phyloP scores from a whole-genome alignment of 192 early-diverging fungal species.

The Lunasporangiospora selenospora region DNA sequence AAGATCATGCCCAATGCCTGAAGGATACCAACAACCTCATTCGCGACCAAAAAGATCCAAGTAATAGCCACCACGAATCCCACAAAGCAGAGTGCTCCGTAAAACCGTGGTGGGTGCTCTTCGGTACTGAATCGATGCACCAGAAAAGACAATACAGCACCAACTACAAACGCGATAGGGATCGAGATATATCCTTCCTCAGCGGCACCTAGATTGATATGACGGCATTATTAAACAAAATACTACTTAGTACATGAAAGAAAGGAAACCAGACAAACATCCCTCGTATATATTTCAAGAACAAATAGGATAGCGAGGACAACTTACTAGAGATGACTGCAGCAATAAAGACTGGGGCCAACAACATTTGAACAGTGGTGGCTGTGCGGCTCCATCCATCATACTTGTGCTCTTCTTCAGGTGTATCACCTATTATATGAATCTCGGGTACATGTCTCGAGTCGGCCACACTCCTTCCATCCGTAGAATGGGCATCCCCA shows the following conservation, averaged over 20 bases:
- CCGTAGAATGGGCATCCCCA: conserved; percentile 28
- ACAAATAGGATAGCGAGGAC: neutral
- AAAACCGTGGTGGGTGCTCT: conserved; percentile 49
- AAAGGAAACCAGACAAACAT: no score
- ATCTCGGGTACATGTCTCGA: conserved; percentile 13
- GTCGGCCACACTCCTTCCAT: neutral
- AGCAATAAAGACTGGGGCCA: conserved; percentile 62
- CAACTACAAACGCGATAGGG: conserved; percentile 29
- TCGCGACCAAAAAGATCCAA: conserved; percentile 90
- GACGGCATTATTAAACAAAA: neutral
- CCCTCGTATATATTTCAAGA: neutral
- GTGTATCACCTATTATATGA: conserved; percentile 15
- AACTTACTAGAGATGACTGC: conserved; percentile 44
- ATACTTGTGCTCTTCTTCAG: conserved; percentile 13
- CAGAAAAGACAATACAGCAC: conserved; percentile 18
- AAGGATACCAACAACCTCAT: conserved; percentile 88
- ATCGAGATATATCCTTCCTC: conserved; percentile 28
- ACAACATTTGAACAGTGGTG: conserved; percentile 62
- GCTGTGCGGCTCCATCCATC: conserved; percentile 60
- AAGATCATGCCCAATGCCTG: conserved; percentile 82
- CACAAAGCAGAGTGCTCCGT: conserved; percentile 61
- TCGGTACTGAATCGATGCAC: conserved; percentile 46
- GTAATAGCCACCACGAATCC: conserved; percentile 82
- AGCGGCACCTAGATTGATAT: conserved; percentile 23
- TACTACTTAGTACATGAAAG: no score